Percentiles rank a stretch among this genome's conserved stretches.
These are phyloP conservation scores for Boletales sp. DNA, from an alignment of 768 basidiomycete species.

Conservation along the genomic window DNA sequence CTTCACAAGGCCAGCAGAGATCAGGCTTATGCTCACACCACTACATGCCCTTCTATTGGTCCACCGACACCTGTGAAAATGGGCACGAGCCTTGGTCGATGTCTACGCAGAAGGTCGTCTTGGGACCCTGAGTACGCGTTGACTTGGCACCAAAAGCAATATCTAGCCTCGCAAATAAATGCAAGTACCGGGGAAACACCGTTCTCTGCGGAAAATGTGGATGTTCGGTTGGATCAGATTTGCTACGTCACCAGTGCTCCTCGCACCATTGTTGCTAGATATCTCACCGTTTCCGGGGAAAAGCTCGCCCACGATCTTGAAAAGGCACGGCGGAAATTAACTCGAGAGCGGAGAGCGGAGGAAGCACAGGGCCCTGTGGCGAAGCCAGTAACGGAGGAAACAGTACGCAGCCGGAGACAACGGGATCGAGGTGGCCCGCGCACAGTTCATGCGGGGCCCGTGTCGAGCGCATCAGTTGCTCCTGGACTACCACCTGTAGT, in stretches of 20 bases:
- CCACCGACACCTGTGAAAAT: too few species aligned
- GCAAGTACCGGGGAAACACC: too few species aligned
- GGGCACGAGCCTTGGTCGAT: too few species aligned
- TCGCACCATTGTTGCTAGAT: constrained; percentile 40
- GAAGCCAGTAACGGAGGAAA: constrained; percentile 58
- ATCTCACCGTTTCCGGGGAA: constrained; percentile 39
- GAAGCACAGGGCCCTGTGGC: constrained; percentile 39
- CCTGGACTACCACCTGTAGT: constrained; percentile 37
- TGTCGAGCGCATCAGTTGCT: constrained; percentile 42
- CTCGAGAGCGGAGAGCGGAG: constrained; percentile 26
- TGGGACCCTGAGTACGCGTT: too few species aligned
- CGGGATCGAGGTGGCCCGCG: constrained; percentile 59
- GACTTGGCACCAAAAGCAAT: too few species aligned
- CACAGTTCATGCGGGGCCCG: constrained; percentile 50
- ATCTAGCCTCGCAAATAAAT: too few species aligned
- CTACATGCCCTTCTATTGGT: too few species aligned
- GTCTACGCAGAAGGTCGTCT: too few species aligned
- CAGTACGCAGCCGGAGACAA: constrained; percentile 56
- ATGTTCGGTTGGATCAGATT: constrained; percentile 42
- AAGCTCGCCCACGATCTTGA: constrained; percentile 42
- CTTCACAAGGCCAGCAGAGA: too few species aligned
- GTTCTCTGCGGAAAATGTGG: constrained; percentile 21
- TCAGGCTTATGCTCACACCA: too few species aligned
- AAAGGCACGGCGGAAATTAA: constrained; percentile 36
- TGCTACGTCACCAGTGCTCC: constrained; percentile 47